Base-by-base conservation (phyloP, 768 basidiomycete genomes). In the Amanita pseudoporphyria region DNA sequence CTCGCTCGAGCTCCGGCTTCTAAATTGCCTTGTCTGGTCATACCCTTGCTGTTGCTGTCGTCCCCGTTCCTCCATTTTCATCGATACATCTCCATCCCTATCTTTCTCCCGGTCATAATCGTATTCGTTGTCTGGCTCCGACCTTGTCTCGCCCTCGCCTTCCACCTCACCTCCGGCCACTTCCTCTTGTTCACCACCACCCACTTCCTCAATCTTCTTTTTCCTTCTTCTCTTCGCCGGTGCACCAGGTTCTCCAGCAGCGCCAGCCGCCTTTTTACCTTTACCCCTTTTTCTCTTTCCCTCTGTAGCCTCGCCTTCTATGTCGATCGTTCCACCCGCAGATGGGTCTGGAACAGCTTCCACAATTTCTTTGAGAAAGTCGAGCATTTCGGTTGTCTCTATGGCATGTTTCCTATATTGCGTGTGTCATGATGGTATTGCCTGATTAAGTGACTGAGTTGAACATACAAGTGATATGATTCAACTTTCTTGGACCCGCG, bases 301-400 rank as follows among this genome's bases (percentile, higher is more conserved):
- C 44, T 79, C 77, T 6, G 70, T 66, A 18, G 65, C 71, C 57
- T 84, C 84, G 12, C 72, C 71, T 41, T 84, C 83, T 13, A 88
- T 63, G 58, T 86, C 81, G 37, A 87, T 78, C 0, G 84, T 88
- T 2, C 84, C 87, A 9, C 88, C 87, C 16, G 81, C 81, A 3
- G 87, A 85, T 0, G 93, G 93, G 64, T 97, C 93, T 1, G 89
- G 85, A 5, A 95, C 81, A 31, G 72, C 68, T 59, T 86, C 81
- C 19, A 95, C 92, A 46, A 96, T 81, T 61, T 97, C 93, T 61
- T 89, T 87, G 28, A 97, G 76, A 66, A 97, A 98, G 64, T 97
- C 95, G 44, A 97, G 81, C 72, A 82, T 87, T 55, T 91, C 84
- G 9, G 82, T 86, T 13, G 81, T 83, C 51, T 88, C 85, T 7